Evolutionary conservation across 2,329 filamentous ascomycete genomes (phyloP).

Genomic region (Dactylellina drechsleri): DNA sequence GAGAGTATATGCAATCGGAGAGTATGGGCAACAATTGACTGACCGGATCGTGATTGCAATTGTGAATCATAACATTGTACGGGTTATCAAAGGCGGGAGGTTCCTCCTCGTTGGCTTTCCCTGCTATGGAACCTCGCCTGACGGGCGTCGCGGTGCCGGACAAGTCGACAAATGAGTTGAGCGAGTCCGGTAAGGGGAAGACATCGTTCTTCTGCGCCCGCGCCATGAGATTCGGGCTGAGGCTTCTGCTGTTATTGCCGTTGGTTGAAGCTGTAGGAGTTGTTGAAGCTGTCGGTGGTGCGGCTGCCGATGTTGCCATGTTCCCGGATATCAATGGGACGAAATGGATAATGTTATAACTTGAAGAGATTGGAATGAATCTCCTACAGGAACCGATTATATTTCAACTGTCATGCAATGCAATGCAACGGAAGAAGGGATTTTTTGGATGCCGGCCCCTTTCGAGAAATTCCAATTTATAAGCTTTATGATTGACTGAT

Average conservation of each 20-base stretch:
- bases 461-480: no score
- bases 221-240: slow-evolving; percentile 22
- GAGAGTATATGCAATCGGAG: not conserved
- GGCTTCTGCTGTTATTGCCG: not conserved
- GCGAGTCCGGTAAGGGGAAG: slow-evolving; percentile 53
- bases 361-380: no score
- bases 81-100: slow-evolving; percentile 69
- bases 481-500: no score
- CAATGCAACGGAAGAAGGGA: no score
- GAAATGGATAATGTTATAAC: not conserved
- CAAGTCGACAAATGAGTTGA: slow-evolving; percentile 55
- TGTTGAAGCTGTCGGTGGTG: not conserved
- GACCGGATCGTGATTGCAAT: slow-evolving; percentile 75
- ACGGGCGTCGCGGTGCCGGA: slow-evolving; percentile 53
- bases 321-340: not conserved
- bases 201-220: slow-evolving; percentile 43
- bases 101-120: slow-evolving; percentile 22
- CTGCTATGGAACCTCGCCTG: slow-evolving; percentile 49
- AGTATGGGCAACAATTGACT: slow-evolving; percentile 56
- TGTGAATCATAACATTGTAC: slow-evolving; percentile 77
- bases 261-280: no score
- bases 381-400: no score
- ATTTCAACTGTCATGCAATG: no score
- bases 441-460: no score
- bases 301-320: slow-evolving; percentile 38